Evolutionary conservation across 75 land plant genomes (phyloP).

Genomic region (Cryptomeria japonica): DNA sequence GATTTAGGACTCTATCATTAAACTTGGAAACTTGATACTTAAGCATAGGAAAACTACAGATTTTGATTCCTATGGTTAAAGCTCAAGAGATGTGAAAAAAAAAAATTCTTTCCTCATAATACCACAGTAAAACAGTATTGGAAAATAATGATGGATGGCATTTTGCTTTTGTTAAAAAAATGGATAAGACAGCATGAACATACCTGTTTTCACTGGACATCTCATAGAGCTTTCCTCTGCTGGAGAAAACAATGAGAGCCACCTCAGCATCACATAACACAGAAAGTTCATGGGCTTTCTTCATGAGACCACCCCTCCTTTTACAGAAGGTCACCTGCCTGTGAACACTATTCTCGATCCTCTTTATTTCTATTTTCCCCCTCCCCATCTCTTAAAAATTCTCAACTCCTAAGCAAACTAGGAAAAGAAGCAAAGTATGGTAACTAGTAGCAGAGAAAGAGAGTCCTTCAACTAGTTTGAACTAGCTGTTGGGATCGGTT

Average conservation of each 20-base stretch:
- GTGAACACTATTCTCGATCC: slow-evolving; percentile 18
- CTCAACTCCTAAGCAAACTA: background rate
- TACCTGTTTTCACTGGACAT: background rate
- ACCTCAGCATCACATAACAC: slow-evolving; percentile 37
- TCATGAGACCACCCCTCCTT: slow-evolving; percentile 22
- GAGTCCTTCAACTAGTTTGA: slow-evolving; percentile 8
- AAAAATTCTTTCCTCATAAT: no score
- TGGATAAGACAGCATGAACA: background rate
- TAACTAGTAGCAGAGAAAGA: background rate
- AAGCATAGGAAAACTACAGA: no score
- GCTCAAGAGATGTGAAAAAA: no score
- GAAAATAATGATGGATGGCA: no score
- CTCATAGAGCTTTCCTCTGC: slow-evolving; percentile 21
- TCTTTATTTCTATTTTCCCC: slow-evolving; percentile 26
- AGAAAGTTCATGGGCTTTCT: slow-evolving; percentile 44
- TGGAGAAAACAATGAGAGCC: slow-evolving; percentile 25
- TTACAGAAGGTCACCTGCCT: slow-evolving; percentile 36
- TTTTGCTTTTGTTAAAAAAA: no score
- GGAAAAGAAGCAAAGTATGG: background rate
- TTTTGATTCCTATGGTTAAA: no score
- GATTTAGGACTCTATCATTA: no score
- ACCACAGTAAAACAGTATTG: no score
- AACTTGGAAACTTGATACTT: no score
- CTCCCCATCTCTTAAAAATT: background rate
- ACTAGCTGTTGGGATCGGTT: slow-evolving; percentile 1